Evolutionary conservation across 306 rosid genomes (phyloP).

Genomic region (Malus orientalis): DNA sequence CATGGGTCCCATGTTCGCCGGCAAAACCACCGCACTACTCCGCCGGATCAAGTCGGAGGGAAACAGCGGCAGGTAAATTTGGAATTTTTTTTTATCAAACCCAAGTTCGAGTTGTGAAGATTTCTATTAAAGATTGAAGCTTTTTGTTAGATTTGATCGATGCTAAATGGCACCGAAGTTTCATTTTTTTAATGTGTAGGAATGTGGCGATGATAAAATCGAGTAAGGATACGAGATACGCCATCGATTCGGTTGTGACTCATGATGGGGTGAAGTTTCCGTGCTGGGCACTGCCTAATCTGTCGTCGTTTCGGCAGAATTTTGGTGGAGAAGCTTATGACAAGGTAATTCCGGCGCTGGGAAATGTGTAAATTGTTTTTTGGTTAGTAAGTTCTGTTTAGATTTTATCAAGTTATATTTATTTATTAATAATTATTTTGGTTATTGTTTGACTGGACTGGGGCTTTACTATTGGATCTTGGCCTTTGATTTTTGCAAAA

Average conservation of each 20-base stretch:
- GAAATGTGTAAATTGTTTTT: neutral
- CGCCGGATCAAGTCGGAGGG: conserved; percentile 70
- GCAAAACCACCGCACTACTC: conserved; percentile 81
- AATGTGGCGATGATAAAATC: conserved; percentile 81
- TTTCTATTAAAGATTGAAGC: neutral
- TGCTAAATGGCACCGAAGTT: neutral
- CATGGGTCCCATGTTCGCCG: conserved; percentile 96
- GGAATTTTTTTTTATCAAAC: neutral
- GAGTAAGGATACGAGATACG: conserved; percentile 73
- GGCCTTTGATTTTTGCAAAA: neutral
- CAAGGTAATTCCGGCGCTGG: conserved; percentile 30
- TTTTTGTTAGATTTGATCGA: neutral
- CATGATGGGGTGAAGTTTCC: conserved; percentile 80
- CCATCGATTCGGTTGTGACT: conserved; percentile 62
- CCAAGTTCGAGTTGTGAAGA: neutral
- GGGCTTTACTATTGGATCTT: neutral
- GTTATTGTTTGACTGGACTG: neutral
- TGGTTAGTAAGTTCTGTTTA: neutral
- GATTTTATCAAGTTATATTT: neutral
- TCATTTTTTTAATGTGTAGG: conserved; percentile 14
- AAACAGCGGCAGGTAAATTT: conserved; percentile 47
- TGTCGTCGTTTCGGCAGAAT: conserved; percentile 45
- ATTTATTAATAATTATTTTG: neutral
- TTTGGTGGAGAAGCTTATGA: conserved; percentile 60
- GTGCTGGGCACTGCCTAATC: conserved; percentile 76